A percentile compares a stretch with the other conserved stretches of the same genome.
Evolutionary conservation across 805 yeast species (phyloP).

Genomic region (Candida succiphila): DNA sequence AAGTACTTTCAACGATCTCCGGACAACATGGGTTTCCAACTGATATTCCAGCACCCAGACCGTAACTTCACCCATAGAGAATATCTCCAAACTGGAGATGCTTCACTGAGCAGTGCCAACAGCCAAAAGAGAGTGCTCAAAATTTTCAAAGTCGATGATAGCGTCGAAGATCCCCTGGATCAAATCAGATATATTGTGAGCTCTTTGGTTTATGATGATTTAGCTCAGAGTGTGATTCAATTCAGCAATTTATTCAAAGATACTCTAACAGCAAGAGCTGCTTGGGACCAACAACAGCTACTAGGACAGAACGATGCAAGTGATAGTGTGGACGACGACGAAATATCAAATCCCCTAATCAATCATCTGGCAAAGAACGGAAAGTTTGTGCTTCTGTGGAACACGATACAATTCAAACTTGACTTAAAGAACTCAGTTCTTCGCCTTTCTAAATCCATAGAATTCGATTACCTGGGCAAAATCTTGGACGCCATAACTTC

Average conservation of each 20-base stretch:
- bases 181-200: background rate
- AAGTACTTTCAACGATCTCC: constrained; percentile 34
- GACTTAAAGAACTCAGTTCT: no score
- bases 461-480: no score
- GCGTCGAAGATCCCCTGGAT: background rate
- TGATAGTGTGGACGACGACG: no score
- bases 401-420: no score
- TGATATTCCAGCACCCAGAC: constrained; percentile 47
- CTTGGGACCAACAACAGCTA: background rate
- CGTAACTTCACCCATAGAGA: constrained; percentile 34
- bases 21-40: constrained; percentile 50
- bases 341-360: no score
- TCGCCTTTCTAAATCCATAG: no score
- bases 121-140: no score
- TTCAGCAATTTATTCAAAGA: background rate
- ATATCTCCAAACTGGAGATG: constrained; percentile 56
- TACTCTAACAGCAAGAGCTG: background rate
- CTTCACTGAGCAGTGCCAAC: constrained; percentile 26
- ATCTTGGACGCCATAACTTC: background rate
- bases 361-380: no score
- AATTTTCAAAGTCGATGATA: no score
- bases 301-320: no score
- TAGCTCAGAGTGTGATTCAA: background rate
- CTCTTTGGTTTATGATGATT: background rate
- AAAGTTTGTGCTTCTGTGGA: no score